These are phyloP conservation scores for Arthrobotrys pseudoclavata DNA, from an alignment of 2,329 filamentous ascomycete genomes.

Conservation along the genomic window DNA sequence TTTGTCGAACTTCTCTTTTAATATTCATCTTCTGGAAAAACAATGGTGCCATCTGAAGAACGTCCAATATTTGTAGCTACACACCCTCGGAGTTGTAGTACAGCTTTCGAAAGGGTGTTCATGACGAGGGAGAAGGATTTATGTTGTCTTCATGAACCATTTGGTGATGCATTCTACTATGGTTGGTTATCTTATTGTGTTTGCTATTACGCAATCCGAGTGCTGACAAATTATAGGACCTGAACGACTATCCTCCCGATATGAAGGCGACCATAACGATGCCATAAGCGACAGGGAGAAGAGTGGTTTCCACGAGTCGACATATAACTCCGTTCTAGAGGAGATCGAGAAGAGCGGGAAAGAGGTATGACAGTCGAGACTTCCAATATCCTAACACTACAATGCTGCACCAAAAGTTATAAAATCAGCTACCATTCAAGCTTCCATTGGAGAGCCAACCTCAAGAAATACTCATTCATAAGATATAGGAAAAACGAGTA, in stretches of 20 bases:
- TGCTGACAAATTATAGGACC: slow-evolving; percentile 67
- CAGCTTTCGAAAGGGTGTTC: slow-evolving; percentile 97
- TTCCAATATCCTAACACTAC: slow-evolving; percentile 28
- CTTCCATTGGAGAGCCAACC: slow-evolving; percentile 64
- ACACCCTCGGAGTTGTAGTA: slow-evolving; percentile 94
- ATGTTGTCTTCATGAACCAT: slow-evolving; percentile 91
- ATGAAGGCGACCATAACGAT: slow-evolving; percentile 73
- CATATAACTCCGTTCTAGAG: slow-evolving; percentile 83
- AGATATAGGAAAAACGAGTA: slow-evolving; percentile 81
- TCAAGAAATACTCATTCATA: slow-evolving; percentile 65
- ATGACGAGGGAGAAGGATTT: slow-evolving; percentile 90
- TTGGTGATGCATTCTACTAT: slow-evolving; percentile 96
- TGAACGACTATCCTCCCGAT: slow-evolving; percentile 85
- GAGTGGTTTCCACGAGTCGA: slow-evolving; percentile 78
- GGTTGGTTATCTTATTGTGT: slow-evolving; percentile 67
- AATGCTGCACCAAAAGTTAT: neutral
- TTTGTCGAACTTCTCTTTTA: neutral
- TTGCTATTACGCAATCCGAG: neutral
- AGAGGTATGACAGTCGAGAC: slow-evolving; percentile 73
- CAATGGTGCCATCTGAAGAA: slow-evolving; percentile 64
- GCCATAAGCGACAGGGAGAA: slow-evolving; percentile 68
- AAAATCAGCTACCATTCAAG: neutral
- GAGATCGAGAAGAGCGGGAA: slow-evolving; percentile 78
- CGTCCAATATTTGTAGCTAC: slow-evolving; percentile 88
- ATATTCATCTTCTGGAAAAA: neutral